These are phyloP conservation scores for Hymenoscyphus albidus DNA, from an alignment of 2,329 filamentous ascomycete species.

Conservation along the genomic window DNA sequence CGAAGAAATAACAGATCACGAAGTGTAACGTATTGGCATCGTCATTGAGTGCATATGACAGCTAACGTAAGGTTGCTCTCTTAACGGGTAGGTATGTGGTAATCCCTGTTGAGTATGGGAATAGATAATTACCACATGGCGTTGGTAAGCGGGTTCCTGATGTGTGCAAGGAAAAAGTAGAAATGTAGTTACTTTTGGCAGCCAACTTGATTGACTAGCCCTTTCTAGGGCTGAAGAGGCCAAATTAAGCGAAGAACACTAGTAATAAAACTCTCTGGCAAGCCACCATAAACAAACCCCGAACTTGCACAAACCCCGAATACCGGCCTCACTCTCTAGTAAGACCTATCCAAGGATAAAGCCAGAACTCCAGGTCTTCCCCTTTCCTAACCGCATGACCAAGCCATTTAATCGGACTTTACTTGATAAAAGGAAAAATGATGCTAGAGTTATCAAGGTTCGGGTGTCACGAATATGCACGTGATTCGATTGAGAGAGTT, in stretches of 20 bases:
- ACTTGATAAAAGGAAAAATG: no score
- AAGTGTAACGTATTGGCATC: neutral
- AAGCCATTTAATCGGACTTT: no score
- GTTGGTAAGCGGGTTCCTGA: conserved; percentile 1
- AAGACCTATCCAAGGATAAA: no score
- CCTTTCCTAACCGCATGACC: no score
- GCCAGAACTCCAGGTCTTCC: no score
- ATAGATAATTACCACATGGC: neutral
- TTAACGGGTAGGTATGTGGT: neutral
- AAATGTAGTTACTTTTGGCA: neutral
- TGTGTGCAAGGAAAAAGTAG: neutral
- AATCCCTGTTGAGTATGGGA: neutral
- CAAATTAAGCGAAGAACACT: neutral
- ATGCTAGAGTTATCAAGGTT: no score
- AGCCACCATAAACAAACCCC: neutral
- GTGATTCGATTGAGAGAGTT: no score
- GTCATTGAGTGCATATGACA: conserved; percentile 1
- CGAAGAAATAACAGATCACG: neutral
- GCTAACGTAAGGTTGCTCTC: neutral
- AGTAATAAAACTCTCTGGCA: neutral
- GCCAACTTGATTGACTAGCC: neutral
- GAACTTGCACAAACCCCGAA: neutral
- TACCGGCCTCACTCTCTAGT: neutral
- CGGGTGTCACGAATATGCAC: no score
- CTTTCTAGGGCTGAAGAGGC: neutral